Evolutionary conservation across 1,284 basidiomycete species (phyloP), one percentile per base, ranked within the genome.

Genomic region (Taiwanofungus camphoratus): DNA sequence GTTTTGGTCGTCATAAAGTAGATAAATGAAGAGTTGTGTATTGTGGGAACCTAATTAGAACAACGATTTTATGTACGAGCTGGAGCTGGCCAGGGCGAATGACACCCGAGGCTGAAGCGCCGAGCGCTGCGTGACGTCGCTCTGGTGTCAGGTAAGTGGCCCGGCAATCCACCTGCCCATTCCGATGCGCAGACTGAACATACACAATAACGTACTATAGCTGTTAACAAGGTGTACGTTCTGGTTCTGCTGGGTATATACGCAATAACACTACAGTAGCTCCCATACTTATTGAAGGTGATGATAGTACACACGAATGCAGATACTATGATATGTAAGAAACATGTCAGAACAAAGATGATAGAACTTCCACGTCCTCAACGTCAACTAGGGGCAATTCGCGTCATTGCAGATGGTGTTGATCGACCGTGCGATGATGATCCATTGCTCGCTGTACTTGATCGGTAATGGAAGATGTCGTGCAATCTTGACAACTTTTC

Each of bases 401-500:
- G 53, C 41, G 51, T 43, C 5, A 52, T 35, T 24, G 49, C 51
- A 29, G 55, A 53, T 15, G 59, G 48, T 21, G 59, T 58, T 15
- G 60, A 46, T 22, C 61, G 59, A 24, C 66, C 70, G 26, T 73
- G 73, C 3, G 77, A 79, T 15, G 77, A 79, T 15, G 81, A 82
- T 9, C 74, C 74, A 50, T 74, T 77, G 58, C 82, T 84, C 36
- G 71, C 57, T 29, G 76, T 76, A 58, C 84, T 87, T 15, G 82
- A 76, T 42, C 86, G 75, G 63, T 90, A 90, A 51, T 87, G 84
- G 65, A 90, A 90, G 50, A 90, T 70, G 56, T 85, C 77, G 59
- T 90, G 87, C 43, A 90, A 59, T 52, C 82, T 68, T 35, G 84
- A 82, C 35, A 89, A 60, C 56, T 80, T 81, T 44, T 88, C 83